A percentile compares a stretch with the other conserved stretches of the same genome.
Conservation (phyloP, 345 rosid genomes). For the Heritiera fomes region DNA sequence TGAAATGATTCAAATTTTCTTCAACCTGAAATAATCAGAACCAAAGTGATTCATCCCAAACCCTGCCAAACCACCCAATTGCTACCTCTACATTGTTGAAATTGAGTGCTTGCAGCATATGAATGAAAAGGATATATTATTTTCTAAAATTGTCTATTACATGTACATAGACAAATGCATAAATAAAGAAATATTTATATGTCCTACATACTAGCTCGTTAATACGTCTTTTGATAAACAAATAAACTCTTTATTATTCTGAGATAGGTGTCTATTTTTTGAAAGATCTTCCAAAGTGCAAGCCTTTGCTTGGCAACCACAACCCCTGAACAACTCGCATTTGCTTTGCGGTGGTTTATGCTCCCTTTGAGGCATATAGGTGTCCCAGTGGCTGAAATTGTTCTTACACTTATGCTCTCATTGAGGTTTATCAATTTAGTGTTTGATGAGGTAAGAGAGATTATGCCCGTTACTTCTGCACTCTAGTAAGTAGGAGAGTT, state of each 20-base stretch:
- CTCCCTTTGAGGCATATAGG: slow-evolving; percentile 68
- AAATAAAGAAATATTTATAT: background rate
- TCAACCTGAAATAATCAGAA: too few relatives aligned
- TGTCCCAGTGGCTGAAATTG: slow-evolving; percentile 86
- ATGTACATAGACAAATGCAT: background rate
- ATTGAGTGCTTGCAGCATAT: background rate
- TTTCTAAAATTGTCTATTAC: background rate
- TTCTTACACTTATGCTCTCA: slow-evolving; percentile 84
- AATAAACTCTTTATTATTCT: slow-evolving; percentile 27
- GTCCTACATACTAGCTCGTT: background rate
- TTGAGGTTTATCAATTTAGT: slow-evolving; percentile 87
- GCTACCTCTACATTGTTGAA: background rate
- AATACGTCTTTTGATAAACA: background rate
- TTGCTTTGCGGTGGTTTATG: slow-evolving; percentile 85
- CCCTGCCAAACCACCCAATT: background rate
- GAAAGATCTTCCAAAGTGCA: slow-evolving; percentile 88
- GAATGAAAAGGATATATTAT: background rate
- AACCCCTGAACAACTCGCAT: slow-evolving; percentile 89
- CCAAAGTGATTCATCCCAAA: background rate
- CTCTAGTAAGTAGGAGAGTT: background rate
- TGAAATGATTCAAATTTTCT: background rate
- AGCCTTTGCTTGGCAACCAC: slow-evolving; percentile 92
- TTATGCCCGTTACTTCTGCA: background rate
- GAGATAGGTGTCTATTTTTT: slow-evolving; percentile 30
- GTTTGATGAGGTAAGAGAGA: slow-evolving; percentile 72